Conservation (phyloP, 192 early-diverging fungal genomes). For the Coemansia sp. region DNA sequence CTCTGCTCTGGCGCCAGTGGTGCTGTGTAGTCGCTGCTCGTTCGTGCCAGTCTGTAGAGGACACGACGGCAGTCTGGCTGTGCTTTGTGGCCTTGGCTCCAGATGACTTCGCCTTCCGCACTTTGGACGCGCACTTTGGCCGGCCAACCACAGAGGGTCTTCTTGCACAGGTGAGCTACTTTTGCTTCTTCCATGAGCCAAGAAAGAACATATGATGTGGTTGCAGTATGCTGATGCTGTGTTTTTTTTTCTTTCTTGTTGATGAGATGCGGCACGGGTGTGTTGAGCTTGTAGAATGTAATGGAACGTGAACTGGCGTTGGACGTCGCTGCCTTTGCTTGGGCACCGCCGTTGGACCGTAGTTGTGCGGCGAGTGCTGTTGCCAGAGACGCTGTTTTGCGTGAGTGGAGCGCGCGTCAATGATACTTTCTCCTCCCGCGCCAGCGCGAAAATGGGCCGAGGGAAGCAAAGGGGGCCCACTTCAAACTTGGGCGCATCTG, state of each 20-base stretch:
- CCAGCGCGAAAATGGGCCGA: background rate
- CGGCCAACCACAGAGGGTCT: background rate
- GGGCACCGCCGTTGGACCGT: conserved; percentile 23
- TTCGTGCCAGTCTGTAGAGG: background rate
- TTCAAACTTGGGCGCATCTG: too few relatives aligned
- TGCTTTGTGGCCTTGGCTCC: conserved; percentile 14
- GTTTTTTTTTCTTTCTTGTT: background rate
- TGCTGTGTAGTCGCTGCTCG: conserved; percentile 11
- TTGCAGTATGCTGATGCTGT: conserved; percentile 6
- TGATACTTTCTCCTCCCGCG: background rate
- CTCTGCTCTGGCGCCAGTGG: conserved; percentile 23
- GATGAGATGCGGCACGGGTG: background rate
- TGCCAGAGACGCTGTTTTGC: conserved; percentile 27
- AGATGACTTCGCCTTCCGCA: conserved; percentile 12
- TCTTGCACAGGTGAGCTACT: background rate
- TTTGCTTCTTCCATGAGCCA: background rate
- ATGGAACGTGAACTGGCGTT: conserved; percentile 37
- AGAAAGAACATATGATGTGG: background rate
- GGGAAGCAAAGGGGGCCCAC: background rate
- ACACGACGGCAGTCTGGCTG: conserved; percentile 17
- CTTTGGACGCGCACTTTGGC: conserved; percentile 24
- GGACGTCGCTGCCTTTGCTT: conserved; percentile 38
- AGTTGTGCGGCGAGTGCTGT: conserved; percentile 4
- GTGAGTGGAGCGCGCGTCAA: conserved; percentile 20
- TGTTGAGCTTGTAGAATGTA: conserved; percentile 10